phyloP scores from a whole-genome alignment of 1,139 yeast genomes.

The Hansenula lynferdii region DNA sequence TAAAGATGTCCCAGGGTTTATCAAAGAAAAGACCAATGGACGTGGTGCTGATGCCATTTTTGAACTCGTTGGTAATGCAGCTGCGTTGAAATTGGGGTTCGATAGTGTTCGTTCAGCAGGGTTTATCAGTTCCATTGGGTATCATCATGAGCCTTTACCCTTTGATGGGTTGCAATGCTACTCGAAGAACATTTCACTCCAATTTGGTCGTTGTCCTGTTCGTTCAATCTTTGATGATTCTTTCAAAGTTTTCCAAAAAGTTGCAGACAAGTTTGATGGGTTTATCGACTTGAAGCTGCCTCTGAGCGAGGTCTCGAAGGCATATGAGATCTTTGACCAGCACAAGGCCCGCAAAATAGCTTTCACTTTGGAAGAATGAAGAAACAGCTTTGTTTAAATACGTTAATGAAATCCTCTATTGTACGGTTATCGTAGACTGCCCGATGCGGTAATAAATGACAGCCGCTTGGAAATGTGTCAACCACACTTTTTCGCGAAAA shows the following conservation, averaged over 20 bases:
- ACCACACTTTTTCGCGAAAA: too few relatives aligned
- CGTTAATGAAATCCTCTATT: too few relatives aligned
- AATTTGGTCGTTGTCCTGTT: slow-evolving; percentile 64
- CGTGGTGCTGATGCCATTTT: slow-evolving; percentile 70
- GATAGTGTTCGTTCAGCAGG: slow-evolving; percentile 56
- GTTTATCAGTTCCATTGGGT: slow-evolving; percentile 54
- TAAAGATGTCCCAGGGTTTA: slow-evolving; percentile 37
- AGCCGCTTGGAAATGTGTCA: too few relatives aligned
- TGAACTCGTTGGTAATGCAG: slow-evolving; percentile 80
- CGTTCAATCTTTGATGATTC: slow-evolving; percentile 54
- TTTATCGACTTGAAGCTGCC: slow-evolving; percentile 45
- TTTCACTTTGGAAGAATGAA: slow-evolving; percentile 23
- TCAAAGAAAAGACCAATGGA: slow-evolving; percentile 32
- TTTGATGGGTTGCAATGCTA: slow-evolving; percentile 56
- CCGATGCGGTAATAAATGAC: too few relatives aligned
- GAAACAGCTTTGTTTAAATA: too few relatives aligned
- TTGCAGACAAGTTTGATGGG: slow-evolving; percentile 39
- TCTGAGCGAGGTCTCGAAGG: slow-evolving; percentile 41
- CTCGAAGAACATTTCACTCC: slow-evolving; percentile 49
- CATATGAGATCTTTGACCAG: slow-evolving; percentile 46
- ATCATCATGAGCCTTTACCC: slow-evolving; percentile 57
- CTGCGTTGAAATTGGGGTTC: slow-evolving; percentile 47
- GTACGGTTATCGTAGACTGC: too few relatives aligned
- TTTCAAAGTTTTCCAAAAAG: slow-evolving; percentile 39
- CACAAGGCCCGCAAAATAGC: slow-evolving; percentile 55